These are phyloP conservation scores for Daldinia vernicosa DNA, from an alignment of 495 filamentous ascomycete genomes.

Conservation along the genomic window DNA sequence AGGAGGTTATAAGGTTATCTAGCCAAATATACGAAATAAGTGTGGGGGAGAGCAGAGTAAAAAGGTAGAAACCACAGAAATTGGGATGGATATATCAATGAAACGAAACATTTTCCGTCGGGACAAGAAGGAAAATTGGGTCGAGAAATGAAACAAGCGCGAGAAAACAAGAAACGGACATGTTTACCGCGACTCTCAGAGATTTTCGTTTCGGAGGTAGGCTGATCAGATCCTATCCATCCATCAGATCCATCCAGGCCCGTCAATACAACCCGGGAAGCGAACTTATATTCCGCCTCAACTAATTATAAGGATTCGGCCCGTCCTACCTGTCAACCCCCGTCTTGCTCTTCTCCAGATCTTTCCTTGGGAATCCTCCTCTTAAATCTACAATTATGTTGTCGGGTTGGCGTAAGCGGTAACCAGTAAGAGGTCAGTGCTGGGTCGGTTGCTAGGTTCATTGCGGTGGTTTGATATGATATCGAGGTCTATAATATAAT, in stretches of 20 bases:
- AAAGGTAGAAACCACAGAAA: conserved; percentile 37
- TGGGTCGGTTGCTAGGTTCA: conserved; percentile 32
- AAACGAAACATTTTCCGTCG: conserved; percentile 39
- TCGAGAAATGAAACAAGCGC: conserved; percentile 43
- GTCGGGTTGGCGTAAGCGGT: conserved; percentile 39
- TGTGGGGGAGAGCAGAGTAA: conserved; percentile 30
- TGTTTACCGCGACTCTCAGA: conserved; percentile 38
- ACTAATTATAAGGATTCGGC: conserved; percentile 42
- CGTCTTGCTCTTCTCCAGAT: conserved; percentile 26
- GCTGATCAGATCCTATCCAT: conserved; percentile 41
- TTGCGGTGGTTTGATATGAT: conserved; percentile 38
- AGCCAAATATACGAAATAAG: conserved; percentile 13
- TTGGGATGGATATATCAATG: conserved; percentile 44
- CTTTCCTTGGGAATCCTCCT: conserved; percentile 18
- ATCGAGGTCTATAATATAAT: conserved; percentile 44
- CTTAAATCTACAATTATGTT: conserved; percentile 42
- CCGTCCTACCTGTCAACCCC: conserved; percentile 37
- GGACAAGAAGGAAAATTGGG: conserved; percentile 33
- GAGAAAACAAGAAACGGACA: conserved; percentile 35
- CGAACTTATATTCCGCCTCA: conserved; percentile 43
- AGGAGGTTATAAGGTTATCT: conserved; percentile 26
- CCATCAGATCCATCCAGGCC: conserved; percentile 39
- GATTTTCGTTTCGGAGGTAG: conserved; percentile 34
- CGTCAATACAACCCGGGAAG: conserved; percentile 36
- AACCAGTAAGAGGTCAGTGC: conserved; percentile 41